Base-by-base conservation (phyloP, 768 basidiomycete genomes). In the Lactarius hatsudake region DNA sequence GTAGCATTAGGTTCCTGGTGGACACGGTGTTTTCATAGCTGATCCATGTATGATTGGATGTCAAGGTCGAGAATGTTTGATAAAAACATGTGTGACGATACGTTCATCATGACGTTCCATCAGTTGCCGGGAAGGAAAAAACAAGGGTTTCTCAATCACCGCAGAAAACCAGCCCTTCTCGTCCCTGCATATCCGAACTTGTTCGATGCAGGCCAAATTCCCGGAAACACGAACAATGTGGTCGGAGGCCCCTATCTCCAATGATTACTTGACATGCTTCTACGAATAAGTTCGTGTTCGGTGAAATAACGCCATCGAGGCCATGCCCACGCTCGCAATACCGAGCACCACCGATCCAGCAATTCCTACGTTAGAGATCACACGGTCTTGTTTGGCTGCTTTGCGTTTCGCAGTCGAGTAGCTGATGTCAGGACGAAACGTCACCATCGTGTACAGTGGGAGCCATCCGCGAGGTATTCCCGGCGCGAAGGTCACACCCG, bases 371-470 rank as follows among this genome's bases (percentile, higher is more conserved):
- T 76, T 74, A 61, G 79, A 76, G 68, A 98, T 79, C 62, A 92
- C 81, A 36, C 75, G 76, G n/a, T 83, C 79, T 79, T 99, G 96
- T 74, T 82, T 79, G 67, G 77, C 81, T 64, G 89, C 89, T 76
- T 87, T 88, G 74, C 80, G 82, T 75, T 85, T 84, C 26, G 89
- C 96, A 59, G 86, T 87, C 64, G 88, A 87, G 75, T 99, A 99
- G 75, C 88, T 89, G 73, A 99, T 86, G 78, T 98, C 96, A 60
- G 94, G 93, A 51, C 96, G 86, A 80, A 99, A 99, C 54, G 96
- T 98, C 71, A 97, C 90, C 96, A 98, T 97, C 40, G 93, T 93
- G 78, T 99, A 99, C 59, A 96, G 82, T 65, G 94, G 91, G 61
- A 95, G 83, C 96, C 96, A 98, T 43, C 93, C 94, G 70, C 76